Evolutionary conservation across 768 basidiomycete genomes (phyloP).

Genomic region (Crucibulum laeve): DNA sequence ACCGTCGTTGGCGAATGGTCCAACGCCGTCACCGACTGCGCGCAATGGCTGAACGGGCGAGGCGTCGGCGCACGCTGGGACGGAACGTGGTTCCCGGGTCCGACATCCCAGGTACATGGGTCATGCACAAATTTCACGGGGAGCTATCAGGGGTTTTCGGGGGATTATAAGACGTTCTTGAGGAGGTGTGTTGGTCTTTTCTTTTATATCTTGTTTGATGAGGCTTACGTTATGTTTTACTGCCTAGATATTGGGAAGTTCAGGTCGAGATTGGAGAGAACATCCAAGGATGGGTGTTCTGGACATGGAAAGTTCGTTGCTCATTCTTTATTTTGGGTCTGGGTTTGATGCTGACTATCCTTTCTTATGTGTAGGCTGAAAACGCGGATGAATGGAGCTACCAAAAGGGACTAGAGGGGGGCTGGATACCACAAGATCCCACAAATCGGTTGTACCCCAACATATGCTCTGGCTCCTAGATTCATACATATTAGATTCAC

Average conservation of each 20-base stretch:
- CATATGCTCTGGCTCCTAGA: conserved; percentile 39
- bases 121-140: conserved; percentile 65
- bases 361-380: conserved; percentile 39
- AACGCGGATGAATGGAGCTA: conserved; percentile 77
- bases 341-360: no score
- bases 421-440: conserved; percentile 75
- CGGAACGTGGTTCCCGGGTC: conserved; percentile 37
- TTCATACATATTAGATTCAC: background rate
- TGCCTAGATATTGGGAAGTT: conserved; percentile 81
- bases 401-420: conserved; percentile 65
- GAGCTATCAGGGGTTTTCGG: conserved; percentile 48
- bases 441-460: conserved; percentile 61
- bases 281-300: conserved; percentile 69
- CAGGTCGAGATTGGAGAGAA: conserved; percentile 73
- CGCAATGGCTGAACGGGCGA: conserved; percentile 76
- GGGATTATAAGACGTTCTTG: conserved; percentile 58
- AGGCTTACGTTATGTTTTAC: background rate
- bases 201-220: background rate
- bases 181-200: conserved; percentile 41
- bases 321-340: background rate
- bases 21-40: conserved; percentile 69
- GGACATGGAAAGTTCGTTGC: conserved; percentile 69
- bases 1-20: conserved; percentile 83
- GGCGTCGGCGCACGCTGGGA: conserved; percentile 72
- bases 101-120: conserved; percentile 46